Evolutionary conservation across 1,284 basidiomycete species (phyloP), one percentile per base, ranked within the genome.

Genomic region (Trametes polyzona): DNA sequence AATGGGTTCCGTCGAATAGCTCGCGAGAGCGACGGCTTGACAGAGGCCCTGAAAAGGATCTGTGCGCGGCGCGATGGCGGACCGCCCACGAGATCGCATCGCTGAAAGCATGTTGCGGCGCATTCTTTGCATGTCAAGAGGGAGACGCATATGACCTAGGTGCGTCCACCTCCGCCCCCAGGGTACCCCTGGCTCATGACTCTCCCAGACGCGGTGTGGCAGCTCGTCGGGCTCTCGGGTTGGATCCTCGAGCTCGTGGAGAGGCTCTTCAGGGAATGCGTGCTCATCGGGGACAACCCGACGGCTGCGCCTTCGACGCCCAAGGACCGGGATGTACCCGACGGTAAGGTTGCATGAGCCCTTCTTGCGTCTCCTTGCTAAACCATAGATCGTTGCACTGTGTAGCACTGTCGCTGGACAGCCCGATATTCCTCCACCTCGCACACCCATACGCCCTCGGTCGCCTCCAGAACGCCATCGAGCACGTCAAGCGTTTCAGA

Each of bases 81-180:
- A 77, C 79, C 23, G 80, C 81, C 3, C 83, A 84, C 55, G 84
- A 90, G 57, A 78, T 89, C 42, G 84, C 82, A 61, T 87, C 88
- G 11, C 57, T 92, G 16, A 69, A 74, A 19, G 81, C 86, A 0
- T 83, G 80, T 59, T 80, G 81, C 62, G 71, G 72, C 23, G 87
- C 86, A 3, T 91, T 92, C 59, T 82, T 84, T 57, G 81, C 84
- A 58, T 89, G 86, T 61, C 78, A 73, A 59, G 85, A 88, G n/a
- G 78, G 74, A 5, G 78, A 80, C 47, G 74, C 69, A n/a, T 88
- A 87, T 64, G 86, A 89, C 65, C 70, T 86, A 8, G 79, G 87
- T 85, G 68, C 52, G 67, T n/a, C n/a, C 26, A 39, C 26, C 47
- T 9, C 16, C 14, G 2, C 14, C 11, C 9, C 4, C n/a, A 21